These are phyloP conservation scores for Nitzschia putrida DNA, from an alignment of 108 stramenopile genomes.

Conservation along the genomic window DNA sequence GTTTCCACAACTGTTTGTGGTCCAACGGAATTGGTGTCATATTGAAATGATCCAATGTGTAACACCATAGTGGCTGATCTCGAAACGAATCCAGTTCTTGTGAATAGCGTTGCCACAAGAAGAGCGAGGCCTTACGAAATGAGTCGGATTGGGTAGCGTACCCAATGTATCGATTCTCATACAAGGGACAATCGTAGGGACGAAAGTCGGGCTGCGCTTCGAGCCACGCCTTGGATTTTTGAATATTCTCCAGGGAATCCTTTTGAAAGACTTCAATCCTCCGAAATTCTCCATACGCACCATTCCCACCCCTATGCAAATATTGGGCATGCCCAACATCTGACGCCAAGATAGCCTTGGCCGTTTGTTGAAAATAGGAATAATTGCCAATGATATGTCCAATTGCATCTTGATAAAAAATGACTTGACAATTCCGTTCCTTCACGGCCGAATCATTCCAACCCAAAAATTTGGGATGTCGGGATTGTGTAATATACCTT, in stretches of 20 bases:
- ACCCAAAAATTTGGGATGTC: conserved; percentile 23
- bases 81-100: conserved; percentile 36
- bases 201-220: conserved; percentile 9
- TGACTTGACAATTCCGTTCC: conserved; percentile 12
- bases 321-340: conserved; percentile 18
- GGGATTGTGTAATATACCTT: conserved; percentile 28
- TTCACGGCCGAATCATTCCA: conserved; percentile 13
- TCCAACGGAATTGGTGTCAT: conserved; percentile 28
- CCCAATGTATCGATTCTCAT: conserved; percentile 35
- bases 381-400: conserved; percentile 13
- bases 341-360: conserved; percentile 5
- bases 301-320: conserved; percentile 19
- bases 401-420: conserved; percentile 30
- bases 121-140: conserved; percentile 17
- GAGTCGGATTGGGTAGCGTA: conserved; percentile 16
- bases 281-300: conserved; percentile 15
- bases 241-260: conserved; percentile 12
- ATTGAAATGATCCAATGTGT: conserved; percentile 25
- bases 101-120: conserved; percentile 40
- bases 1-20: conserved; percentile 9
- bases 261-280: conserved; percentile 11
- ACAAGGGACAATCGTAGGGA: conserved; percentile 28
- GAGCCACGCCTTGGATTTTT: conserved; percentile 16
- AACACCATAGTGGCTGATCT: conserved; percentile 45
- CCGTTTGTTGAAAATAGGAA: conserved; percentile 13